These are phyloP conservation scores for Hymenoscyphus fructigenus DNA, from an alignment of 2,329 filamentous ascomycete species.

Conservation along the genomic window DNA sequence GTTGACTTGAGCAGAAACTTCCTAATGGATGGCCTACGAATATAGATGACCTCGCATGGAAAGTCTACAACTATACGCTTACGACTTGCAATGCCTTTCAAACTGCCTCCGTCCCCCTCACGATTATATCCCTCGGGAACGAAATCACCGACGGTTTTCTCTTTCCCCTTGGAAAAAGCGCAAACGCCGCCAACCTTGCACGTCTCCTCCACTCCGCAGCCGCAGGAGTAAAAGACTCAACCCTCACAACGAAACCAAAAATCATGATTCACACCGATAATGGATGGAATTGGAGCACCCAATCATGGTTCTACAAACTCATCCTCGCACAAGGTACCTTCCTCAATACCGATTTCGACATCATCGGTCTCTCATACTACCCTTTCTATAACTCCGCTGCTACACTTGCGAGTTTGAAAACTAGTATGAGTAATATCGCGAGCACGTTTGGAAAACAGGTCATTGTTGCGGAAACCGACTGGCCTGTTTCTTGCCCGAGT, in stretches of 20 bases:
- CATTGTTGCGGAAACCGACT: slow-evolving; percentile 69
- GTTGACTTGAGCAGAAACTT: slow-evolving; percentile 40
- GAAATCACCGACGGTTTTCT: slow-evolving; percentile 69
- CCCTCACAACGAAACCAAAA: slow-evolving; percentile 55
- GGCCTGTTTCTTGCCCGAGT: slow-evolving; percentile 63
- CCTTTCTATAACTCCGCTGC: slow-evolving; percentile 66
- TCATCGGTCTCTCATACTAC: slow-evolving; percentile 73
- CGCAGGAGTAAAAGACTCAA: slow-evolving; percentile 63
- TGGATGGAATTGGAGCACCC: slow-evolving; percentile 69
- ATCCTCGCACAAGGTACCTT: slow-evolving; percentile 54
- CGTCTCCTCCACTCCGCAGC: slow-evolving; percentile 62
- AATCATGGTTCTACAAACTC: slow-evolving; percentile 60
- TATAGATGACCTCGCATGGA: slow-evolving; percentile 57
- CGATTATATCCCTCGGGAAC: slow-evolving; percentile 70
- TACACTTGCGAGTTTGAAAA: slow-evolving; percentile 56
- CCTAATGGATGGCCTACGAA: slow-evolving; percentile 63
- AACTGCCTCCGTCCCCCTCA: slow-evolving; percentile 51
- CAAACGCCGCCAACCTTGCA: slow-evolving; percentile 59
- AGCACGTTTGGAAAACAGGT: slow-evolving; percentile 63
- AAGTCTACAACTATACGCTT: slow-evolving; percentile 68
- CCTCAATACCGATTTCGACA: slow-evolving; percentile 58
- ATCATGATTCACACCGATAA: slow-evolving; percentile 77
- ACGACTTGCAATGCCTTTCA: slow-evolving; percentile 61
- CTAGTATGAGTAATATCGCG: slow-evolving; percentile 57
- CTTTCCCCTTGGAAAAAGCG: slow-evolving; percentile 60